Evolutionary conservation across 441 rosid species (phyloP), one percentile per base, ranked within the genome.

Genomic region (Pelargonium cotyledonis): DNA sequence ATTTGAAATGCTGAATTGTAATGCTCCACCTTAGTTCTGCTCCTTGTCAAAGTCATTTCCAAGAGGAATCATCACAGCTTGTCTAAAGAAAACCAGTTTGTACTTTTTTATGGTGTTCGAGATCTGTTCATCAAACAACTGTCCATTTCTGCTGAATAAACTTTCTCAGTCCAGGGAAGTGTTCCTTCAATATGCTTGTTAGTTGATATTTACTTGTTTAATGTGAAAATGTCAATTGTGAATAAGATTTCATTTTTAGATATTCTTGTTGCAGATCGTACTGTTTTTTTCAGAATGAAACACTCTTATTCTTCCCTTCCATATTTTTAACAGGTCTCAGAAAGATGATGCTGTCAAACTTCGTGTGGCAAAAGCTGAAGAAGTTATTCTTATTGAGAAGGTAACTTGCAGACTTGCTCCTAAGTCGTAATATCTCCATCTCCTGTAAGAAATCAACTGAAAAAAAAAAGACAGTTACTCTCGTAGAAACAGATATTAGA

Each of bases 321-420:
- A 18, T 74, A 10, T 73, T 57, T 66, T 47, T 63, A 72, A 71
- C 85, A 93, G 96, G 80, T 76, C 76, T 71, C 95, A 88, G 57
- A 90, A 90, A 78, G 96, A 94, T 80, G 95, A 88, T 78, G 95
- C 97, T 7, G 84, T 95, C 74, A 79, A 78, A 78, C 91, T 87
- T 69, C 87, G 92, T 58, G 76, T 85, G 78, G 79, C 86, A 66
- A 95, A 87, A 83, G 80, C 92, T 57, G 75, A 81, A 66, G 99
- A 91, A 82, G 85, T 95, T 78, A 66, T 83, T 80, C 89, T 87
- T 73, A 85, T 80, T 64, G 97, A 89, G 80, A 91, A 86, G 96
- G 99, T 94, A 79, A 35, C 40, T 35, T 35, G 40, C 40, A 35
- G 21, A 23, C 35, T 62, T 8, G 58, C 75, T 61, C 64, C 68